A percentile compares a stretch with the other conserved stretches of the same genome.
Evolutionary conservation across 306 rosid species (phyloP).

Genomic region (Astragalus glycyphyllos): DNA sequence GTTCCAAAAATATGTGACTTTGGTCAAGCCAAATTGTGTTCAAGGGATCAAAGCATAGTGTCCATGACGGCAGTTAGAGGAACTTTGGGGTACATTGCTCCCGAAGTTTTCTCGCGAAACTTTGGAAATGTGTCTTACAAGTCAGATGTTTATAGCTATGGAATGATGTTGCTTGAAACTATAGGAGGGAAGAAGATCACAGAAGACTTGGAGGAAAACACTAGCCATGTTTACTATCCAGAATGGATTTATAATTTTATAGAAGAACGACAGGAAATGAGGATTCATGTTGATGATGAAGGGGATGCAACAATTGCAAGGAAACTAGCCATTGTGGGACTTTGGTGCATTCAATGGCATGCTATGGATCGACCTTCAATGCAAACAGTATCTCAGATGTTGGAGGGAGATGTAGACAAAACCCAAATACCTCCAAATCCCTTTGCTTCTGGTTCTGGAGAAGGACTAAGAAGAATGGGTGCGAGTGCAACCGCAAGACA

Average conservation of each 20-base stretch:
- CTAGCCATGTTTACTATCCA: slow-evolving; percentile 49
- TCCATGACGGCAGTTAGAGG: slow-evolving; percentile 46
- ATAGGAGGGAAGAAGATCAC: slow-evolving; percentile 48
- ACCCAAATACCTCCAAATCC: slow-evolving; percentile 31
- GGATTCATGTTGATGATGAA: slow-evolving; percentile 22
- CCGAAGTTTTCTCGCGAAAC: slow-evolving; percentile 39
- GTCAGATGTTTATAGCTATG: slow-evolving; percentile 51
- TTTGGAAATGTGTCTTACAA: slow-evolving; percentile 52
- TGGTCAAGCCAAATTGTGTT: slow-evolving; percentile 51
- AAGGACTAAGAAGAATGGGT: not conserved
- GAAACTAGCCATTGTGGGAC: slow-evolving; percentile 20
- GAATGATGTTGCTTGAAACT: slow-evolving; percentile 55
- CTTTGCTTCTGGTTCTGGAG: slow-evolving; percentile 14
- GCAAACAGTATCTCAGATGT: slow-evolving; percentile 40
- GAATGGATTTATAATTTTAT: slow-evolving; percentile 46
- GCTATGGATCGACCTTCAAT: slow-evolving; percentile 43
- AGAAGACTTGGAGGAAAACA: slow-evolving; percentile 15
- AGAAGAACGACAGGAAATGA: slow-evolving; percentile 13
- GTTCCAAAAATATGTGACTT: slow-evolving; percentile 47
- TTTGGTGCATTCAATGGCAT: slow-evolving; percentile 46
- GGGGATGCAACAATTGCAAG: slow-evolving; percentile 10
- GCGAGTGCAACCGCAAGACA: not conserved
- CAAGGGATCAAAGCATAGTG: slow-evolving; percentile 30
- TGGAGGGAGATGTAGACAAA: slow-evolving; percentile 33
- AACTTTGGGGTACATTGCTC: slow-evolving; percentile 51